Conservation (phyloP, 805 yeast genomes). For the Starmerella gropengiesseri region DNA sequence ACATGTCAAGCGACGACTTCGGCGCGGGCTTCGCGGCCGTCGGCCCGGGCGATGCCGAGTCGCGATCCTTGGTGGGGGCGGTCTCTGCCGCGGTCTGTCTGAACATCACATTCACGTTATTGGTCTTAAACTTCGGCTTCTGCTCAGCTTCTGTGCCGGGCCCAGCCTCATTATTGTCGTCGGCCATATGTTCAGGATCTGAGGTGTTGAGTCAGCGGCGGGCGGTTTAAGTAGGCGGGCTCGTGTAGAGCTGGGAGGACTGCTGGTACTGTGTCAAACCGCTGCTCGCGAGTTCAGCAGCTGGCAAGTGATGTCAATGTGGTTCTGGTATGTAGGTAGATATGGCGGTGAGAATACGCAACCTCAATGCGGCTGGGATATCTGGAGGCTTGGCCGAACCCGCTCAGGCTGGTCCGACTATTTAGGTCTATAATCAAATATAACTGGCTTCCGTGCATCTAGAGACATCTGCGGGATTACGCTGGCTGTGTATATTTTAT, state of each 20-base stretch:
- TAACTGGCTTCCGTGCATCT: no score
- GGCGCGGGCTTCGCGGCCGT: conserved; percentile 3
- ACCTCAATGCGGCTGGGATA: neutral
- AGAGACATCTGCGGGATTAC: no score
- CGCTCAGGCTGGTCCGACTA: no score
- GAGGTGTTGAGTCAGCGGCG: conserved; percentile 3
- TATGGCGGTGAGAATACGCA: no score
- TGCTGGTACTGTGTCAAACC: no score
- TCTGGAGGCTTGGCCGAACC: neutral
- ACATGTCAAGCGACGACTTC: neutral
- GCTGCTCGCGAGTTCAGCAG: no score
- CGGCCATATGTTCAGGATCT: conserved; percentile 8
- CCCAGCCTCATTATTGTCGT: conserved; percentile 6
- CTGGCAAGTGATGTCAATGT: no score
- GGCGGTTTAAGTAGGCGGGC: neutral
- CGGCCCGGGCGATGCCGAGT: conserved; percentile 6
- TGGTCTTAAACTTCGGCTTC: conserved; percentile 31
- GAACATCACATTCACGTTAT: conserved; percentile 30
- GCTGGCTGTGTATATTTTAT: no score
- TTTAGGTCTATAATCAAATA: no score
- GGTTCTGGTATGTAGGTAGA: no score
- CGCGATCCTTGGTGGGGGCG: neutral
- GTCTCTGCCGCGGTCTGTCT: conserved; percentile 10
- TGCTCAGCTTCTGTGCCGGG: conserved; percentile 8
- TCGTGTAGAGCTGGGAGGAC: no score